Evolutionary conservation across 768 basidiomycete genomes (phyloP).

Genomic region (Boletus edulis): DNA sequence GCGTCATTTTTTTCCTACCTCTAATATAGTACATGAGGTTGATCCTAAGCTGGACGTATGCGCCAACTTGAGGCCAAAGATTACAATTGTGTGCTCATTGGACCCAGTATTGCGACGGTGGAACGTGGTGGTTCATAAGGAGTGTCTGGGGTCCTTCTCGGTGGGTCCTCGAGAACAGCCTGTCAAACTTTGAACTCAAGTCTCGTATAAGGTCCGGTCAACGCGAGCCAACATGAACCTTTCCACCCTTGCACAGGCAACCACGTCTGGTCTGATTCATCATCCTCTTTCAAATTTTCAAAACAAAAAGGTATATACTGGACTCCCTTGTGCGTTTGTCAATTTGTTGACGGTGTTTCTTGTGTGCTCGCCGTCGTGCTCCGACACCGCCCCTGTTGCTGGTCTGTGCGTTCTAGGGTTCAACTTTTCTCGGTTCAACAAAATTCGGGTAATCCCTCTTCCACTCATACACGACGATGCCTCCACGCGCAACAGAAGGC

Average conservation of each 20-base stretch:
- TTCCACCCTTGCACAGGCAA: conserved; percentile 41
- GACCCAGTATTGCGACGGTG: not conserved
- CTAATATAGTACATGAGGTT: no score
- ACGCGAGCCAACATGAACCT: conserved; percentile 49
- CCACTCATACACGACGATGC: conserved; percentile 34
- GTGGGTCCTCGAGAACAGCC: conserved; percentile 19
- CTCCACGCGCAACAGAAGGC: conserved; percentile 38
- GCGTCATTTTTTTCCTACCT: no score
- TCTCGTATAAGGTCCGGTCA: conserved; percentile 60
- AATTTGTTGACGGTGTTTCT: conserved; percentile 1
- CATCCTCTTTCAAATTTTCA: conserved; percentile 6
- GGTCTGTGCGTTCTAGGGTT: conserved; percentile 26
- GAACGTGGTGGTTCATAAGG: conserved; percentile 15
- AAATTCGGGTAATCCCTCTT: conserved; percentile 8
- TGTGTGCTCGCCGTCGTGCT: conserved; percentile 1
- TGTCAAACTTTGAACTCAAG: conserved; percentile 19
- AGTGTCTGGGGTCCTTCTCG: conserved; percentile 29
- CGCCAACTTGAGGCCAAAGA: no score
- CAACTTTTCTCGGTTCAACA: conserved; percentile 13
- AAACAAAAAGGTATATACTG: conserved; percentile 11
- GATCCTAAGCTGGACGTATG: no score
- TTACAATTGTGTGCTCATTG: no score
- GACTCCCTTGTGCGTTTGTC: conserved; percentile 6
- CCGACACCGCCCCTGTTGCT: conserved; percentile 29
- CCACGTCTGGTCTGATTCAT: conserved; percentile 28